Evolutionary conservation across 169 alveolate species (phyloP).

Genomic region (Plasmodium gallinaceum): DNA sequence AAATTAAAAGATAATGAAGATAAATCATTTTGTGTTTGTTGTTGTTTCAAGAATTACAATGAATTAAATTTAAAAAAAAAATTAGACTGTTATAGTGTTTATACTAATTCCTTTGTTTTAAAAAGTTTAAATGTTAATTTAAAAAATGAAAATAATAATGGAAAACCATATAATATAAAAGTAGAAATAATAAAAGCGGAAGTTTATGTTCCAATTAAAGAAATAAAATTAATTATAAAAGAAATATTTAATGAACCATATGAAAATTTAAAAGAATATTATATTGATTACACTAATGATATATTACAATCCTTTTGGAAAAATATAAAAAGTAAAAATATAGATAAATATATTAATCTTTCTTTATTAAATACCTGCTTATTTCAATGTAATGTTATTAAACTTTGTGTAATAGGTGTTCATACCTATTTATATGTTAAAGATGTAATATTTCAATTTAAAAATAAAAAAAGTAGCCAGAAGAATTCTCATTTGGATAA

Average conservation of each 20-base stretch:
- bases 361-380: slow-evolving; percentile 69
- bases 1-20: background rate
- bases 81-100: slow-evolving; percentile 30
- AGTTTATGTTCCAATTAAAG: slow-evolving; percentile 38
- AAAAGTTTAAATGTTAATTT: slow-evolving; percentile 34
- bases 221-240: slow-evolving; percentile 30
- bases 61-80: slow-evolving; percentile 22
- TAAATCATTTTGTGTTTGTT: slow-evolving; percentile 21
- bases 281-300: slow-evolving; percentile 7
- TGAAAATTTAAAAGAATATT: slow-evolving; percentile 39
- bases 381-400: slow-evolving; percentile 21
- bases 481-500: background rate
- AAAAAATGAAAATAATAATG: background rate
- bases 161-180: background rate
- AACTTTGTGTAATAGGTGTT: slow-evolving; percentile 40
- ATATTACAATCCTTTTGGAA: slow-evolving; percentile 61
- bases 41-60: slow-evolving; percentile 26
- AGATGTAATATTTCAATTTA: slow-evolving; percentile 7
- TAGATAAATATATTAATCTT: slow-evolving; percentile 65
- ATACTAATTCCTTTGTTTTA: slow-evolving; percentile 29
- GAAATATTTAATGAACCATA: slow-evolving; percentile 35
- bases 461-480: background rate
- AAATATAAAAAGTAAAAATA: slow-evolving; percentile 50
- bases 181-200: slow-evolving; percentile 33
- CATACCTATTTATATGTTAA: slow-evolving; percentile 25